Percentiles rank a stretch among this genome's conserved stretches.
phyloP scores from a whole-genome alignment of 768 basidiomycete species.

The Mycena haematopus region DNA sequence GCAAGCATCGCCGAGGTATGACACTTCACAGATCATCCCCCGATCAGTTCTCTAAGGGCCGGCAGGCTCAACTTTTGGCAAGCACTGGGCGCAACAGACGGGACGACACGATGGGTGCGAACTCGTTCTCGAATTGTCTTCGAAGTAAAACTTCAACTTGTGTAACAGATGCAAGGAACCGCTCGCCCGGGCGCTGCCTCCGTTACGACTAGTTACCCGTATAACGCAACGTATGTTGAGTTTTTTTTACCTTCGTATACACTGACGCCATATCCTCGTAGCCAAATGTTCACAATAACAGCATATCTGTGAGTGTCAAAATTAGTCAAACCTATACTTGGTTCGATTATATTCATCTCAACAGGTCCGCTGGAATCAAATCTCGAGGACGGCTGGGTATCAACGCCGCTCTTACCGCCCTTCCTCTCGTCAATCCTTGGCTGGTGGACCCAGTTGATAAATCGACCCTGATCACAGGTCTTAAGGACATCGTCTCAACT shows the following conservation, averaged over 20 bases:
- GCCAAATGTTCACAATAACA: slow-evolving; percentile 51
- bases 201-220: slow-evolving; percentile 40
- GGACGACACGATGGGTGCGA: slow-evolving; percentile 39
- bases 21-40: not conserved
- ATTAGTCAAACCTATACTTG: not conserved
- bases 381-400: slow-evolving; percentile 51
- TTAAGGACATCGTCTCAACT: slow-evolving; percentile 40
- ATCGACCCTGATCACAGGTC: slow-evolving; percentile 39
- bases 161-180: slow-evolving; percentile 48
- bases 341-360: not conserved
- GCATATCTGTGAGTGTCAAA: slow-evolving; percentile 41
- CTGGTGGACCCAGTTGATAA: slow-evolving; percentile 47
- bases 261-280: slow-evolving; percentile 16
- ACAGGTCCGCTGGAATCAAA: slow-evolving; percentile 44
- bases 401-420: slow-evolving; percentile 39
- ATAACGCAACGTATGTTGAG: slow-evolving; percentile 35
- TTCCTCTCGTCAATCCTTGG: slow-evolving; percentile 47
- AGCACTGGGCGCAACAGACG: slow-evolving; percentile 40
- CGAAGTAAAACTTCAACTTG: not conserved
- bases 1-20: slow-evolving; percentile 45
- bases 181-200: slow-evolving; percentile 49
- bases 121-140: not conserved
- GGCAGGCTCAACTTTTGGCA: slow-evolving; percentile 46
- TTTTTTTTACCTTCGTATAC: not conserved
- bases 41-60: not conserved